Base-by-base conservation (phyloP, 2,329 filamentous ascomycete genomes). In the Zymoseptoria crescenta region DNA sequence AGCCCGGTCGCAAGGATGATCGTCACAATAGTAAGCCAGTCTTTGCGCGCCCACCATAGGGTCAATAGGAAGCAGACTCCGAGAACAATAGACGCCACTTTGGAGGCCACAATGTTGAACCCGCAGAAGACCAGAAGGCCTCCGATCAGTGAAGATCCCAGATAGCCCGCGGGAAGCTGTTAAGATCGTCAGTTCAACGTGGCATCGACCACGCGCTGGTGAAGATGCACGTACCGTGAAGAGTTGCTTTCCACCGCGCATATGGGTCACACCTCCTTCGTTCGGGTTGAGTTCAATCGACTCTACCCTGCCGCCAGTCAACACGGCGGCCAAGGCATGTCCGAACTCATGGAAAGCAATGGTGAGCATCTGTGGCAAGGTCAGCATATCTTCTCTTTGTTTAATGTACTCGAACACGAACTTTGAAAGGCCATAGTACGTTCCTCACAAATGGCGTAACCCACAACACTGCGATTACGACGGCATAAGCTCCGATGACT, bases 281-380 rank as follows among this genome's bases (percentile, higher is more conserved):
- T 86, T 81, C 0, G 88, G 87, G 69, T 90, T 86, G 21, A 91
- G 81, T 21, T 82, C 86, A 68, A 92, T 91, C 48, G 84, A 87
- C 70, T 89, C 84, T 64, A 92, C 88, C 57, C 77, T 80, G 4
- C 88, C 88, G 57, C 88, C 88, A 0, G 88, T 92, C 60, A 85
- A 82, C 63, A 86, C 81, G 48, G 87, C 87, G 1, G 84, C 84
- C 67, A 90, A 82, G 54, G 88, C 88, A 74, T 92, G 88, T 10
- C 87, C 84, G 69, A 91, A 81, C 68, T 92, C 88, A 74, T 92
- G 88, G 73, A 91, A 92, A 45, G 88, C 88, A 64, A 92, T 91
- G 55, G 89, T 87, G 20, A 92, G 81, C 88, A 91, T 91, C 85
- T 88, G 59, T 3, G 10, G 3, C 1, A 49, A 48, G 35, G 35